phyloP scores from a whole-genome alignment of 2,329 filamentous ascomycete species.

The Fusarium sp. region DNA sequence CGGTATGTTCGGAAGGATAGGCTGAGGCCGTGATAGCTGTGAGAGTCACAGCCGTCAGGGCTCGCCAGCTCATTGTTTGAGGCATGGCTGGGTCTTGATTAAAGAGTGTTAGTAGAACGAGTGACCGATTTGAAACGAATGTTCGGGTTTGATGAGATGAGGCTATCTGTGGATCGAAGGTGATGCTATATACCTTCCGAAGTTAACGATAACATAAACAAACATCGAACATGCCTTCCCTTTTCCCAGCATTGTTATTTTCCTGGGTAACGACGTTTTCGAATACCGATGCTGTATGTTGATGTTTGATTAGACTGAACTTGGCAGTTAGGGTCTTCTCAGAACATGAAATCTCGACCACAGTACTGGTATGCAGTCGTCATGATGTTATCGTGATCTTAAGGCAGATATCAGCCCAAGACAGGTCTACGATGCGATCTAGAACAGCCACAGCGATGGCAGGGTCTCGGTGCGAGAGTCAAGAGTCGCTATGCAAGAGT shows the following conservation, averaged over 20 bases:
- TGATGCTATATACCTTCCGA: neutral
- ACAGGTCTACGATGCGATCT: neutral
- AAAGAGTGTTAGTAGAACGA: neutral
- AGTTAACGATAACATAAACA: neutral
- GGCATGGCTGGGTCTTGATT: slow-evolving; percentile 5
- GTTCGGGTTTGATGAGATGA: neutral
- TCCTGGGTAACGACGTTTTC: neutral
- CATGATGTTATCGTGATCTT: neutral
- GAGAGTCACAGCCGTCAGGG: neutral
- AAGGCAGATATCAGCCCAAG: neutral
- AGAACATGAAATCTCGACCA: neutral
- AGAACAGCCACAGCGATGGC: too few relatives aligned
- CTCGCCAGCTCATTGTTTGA: slow-evolving; percentile 18
- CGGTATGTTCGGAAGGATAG: slow-evolving; percentile 2
- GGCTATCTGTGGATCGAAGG: too few relatives aligned
- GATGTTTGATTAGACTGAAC: neutral
- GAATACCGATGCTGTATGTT: neutral
- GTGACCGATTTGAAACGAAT: neutral
- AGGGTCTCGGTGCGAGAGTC: too few relatives aligned
- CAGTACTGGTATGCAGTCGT: neutral
- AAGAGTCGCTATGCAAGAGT: too few relatives aligned
- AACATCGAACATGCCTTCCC: neutral
- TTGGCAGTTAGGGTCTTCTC: too few relatives aligned
- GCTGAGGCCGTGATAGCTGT: neutral
- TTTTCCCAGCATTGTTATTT: neutral